These are phyloP conservation scores for Dendrobium nobile DNA, from an alignment of 106 monocot species.

Conservation along the genomic window DNA sequence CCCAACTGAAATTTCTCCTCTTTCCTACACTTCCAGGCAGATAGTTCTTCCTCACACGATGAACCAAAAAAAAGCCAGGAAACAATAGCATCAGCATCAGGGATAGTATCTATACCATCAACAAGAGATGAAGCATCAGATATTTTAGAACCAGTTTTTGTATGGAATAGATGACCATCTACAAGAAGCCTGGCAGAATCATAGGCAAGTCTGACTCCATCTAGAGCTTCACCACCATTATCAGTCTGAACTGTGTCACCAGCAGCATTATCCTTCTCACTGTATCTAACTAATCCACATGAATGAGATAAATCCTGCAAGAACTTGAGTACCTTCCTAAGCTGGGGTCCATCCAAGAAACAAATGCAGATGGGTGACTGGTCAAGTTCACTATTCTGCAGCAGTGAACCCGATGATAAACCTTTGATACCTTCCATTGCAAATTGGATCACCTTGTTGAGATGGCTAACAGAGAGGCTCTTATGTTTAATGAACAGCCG, in stretches of 20 bases:
- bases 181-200: constrained; percentile 39
- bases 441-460: constrained; percentile 68
- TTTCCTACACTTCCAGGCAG: constrained; percentile 38
- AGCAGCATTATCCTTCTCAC: constrained; percentile 37
- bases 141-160: constrained; percentile 13
- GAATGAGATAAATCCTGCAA: constrained; percentile 81
- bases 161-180: constrained; percentile 24
- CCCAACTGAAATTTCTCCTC: constrained; percentile 60
- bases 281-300: constrained; percentile 47
- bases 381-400: constrained; percentile 43
- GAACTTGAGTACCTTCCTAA: constrained; percentile 66
- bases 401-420: constrained; percentile 38
- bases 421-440: constrained; percentile 60
- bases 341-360: constrained; percentile 57
- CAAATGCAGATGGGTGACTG: constrained; percentile 64
- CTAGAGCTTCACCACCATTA: constrained; percentile 18
- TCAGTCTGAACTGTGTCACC: constrained; percentile 25
- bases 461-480: constrained; percentile 58
- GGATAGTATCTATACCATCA: constrained; percentile 13
- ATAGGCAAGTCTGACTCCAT: constrained; percentile 34
- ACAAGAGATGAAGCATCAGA: constrained; percentile 12
- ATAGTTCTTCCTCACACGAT: constrained; percentile 43
- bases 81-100: constrained; percentile 43
- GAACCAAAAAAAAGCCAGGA: constrained; percentile 76
- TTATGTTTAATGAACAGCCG: constrained; percentile 56